Evolutionary conservation across 768 basidiomycete genomes (phyloP).

Genomic region (Leccinum obscurum): DNA sequence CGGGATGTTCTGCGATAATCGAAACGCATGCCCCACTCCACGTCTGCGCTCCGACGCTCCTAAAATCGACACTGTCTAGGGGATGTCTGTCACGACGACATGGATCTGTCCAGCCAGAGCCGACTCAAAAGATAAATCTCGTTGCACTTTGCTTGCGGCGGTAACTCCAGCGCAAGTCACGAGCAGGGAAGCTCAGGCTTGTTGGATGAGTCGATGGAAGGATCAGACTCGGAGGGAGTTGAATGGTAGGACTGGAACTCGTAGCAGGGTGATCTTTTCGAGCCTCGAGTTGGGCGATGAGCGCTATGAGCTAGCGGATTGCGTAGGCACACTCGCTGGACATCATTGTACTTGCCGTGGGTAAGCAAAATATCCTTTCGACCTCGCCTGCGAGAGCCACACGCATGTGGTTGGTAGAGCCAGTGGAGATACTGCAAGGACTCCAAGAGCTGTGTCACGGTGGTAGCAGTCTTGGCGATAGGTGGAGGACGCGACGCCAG

Average conservation of each 20-base stretch:
- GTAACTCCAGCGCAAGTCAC: constrained; percentile 64
- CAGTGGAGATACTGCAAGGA: constrained; percentile 50
- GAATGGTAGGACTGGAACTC: background rate
- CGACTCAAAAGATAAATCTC: constrained; percentile 18
- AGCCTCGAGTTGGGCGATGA: constrained; percentile 46
- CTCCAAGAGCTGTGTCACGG: constrained; percentile 37
- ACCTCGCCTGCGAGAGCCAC: constrained; percentile 51
- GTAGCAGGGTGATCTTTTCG: background rate
- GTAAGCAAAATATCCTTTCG: background rate
- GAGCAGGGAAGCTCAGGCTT: constrained; percentile 56
- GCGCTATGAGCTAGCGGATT: constrained; percentile 71
- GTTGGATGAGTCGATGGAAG: constrained; percentile 38
- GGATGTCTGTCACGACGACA: constrained; percentile 64
- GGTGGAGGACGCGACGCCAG: constrained; percentile 42
- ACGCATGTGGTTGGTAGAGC: constrained; percentile 62
- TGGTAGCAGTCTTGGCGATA: constrained; percentile 40
- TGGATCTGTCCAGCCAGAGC: constrained; percentile 22
- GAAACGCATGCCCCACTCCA: constrained; percentile 87
- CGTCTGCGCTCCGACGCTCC: constrained; percentile 83
- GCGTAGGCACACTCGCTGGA: constrained; percentile 56
- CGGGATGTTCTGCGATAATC: constrained; percentile 60
- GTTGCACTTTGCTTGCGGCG: constrained; percentile 57
- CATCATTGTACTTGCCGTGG: constrained; percentile 1
- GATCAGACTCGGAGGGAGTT: background rate
- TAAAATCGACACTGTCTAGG: constrained; percentile 63